A percentile compares a stretch with the other conserved stretches of the same genome.
Conservation (phyloP, 176 grass and related monocot genomes). For the Urochloa ruziziensis region DNA sequence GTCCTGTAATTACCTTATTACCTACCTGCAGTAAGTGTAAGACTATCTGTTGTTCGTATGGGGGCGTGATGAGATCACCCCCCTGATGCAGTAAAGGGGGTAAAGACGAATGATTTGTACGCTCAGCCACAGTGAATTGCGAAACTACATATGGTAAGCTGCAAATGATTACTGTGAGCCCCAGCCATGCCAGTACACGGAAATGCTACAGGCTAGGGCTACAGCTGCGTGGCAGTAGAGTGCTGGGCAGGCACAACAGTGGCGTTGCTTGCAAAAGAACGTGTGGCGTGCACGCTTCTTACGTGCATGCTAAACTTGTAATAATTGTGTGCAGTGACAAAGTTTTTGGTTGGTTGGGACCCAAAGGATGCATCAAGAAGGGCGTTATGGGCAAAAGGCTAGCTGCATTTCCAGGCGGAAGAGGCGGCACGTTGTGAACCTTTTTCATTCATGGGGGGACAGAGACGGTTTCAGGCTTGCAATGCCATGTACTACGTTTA, state of each 20-base stretch:
- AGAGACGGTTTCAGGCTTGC: not conserved
- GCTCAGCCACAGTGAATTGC: not conserved
- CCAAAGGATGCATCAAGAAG: slow-evolving; percentile 4
- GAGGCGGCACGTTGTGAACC: not conserved
- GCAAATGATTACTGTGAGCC: not conserved
- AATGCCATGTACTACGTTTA: not conserved
- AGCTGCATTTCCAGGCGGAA: slow-evolving; percentile 12
- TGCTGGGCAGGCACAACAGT: not conserved
- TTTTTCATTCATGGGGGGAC: not conserved
- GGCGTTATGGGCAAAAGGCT: not conserved
- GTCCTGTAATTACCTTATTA: not conserved
- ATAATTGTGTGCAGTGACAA: not conserved
- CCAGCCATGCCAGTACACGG: not conserved
- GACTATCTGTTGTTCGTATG: not conserved
- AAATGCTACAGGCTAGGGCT: not conserved
- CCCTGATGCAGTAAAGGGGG: not conserved
- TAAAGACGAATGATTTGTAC: not conserved
- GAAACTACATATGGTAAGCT: not conserved
- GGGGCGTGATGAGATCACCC: not conserved
- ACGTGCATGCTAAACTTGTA: slow-evolving; percentile 30
- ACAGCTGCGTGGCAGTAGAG: not conserved
- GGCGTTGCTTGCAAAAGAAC: not conserved
- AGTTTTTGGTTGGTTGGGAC: not conserved
- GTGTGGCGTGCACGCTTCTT: slow-evolving; percentile 22
- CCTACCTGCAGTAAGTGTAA: not conserved